These are phyloP conservation scores for Bipolaris bicolor DNA, from an alignment of 2,329 filamentous ascomycete species.

Conservation along the genomic window DNA sequence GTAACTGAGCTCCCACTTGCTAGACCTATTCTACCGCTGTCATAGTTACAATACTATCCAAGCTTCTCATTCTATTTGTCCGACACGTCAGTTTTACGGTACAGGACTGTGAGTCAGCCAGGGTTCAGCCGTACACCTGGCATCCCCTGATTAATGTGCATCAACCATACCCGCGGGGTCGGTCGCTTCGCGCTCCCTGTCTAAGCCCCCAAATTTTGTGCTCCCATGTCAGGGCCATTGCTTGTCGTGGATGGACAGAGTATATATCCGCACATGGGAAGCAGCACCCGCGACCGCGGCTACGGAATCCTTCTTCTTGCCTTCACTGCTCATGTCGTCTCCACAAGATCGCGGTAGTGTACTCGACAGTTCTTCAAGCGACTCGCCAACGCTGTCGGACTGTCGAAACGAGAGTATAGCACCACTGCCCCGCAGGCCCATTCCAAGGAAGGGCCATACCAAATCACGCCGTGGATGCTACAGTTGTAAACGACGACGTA, in stretches of 20 bases:
- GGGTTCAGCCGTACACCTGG: slow-evolving; percentile 32
- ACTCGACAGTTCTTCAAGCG: slow-evolving; percentile 40
- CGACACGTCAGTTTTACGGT: slow-evolving; percentile 23
- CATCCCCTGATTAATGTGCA: slow-evolving; percentile 32
- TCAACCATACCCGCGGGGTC: slow-evolving; percentile 26
- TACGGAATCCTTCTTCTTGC: slow-evolving; percentile 22
- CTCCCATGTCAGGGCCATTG: slow-evolving; percentile 19
- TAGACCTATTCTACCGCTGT: slow-evolving; percentile 17
- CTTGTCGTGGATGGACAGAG: slow-evolving; percentile 18
- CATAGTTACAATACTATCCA: slow-evolving; percentile 15
- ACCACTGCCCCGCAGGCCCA: slow-evolving; percentile 42
- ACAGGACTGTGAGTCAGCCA: slow-evolving; percentile 41
- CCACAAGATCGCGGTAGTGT: slow-evolving; percentile 24
- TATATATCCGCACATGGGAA: slow-evolving; percentile 40
- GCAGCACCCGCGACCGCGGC: slow-evolving; percentile 23
- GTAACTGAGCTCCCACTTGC: slow-evolving; percentile 23
- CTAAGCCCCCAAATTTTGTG: slow-evolving; percentile 3
- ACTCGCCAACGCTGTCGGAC: slow-evolving; percentile 38
- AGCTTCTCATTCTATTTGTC: slow-evolving; percentile 26
- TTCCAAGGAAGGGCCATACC: slow-evolving; percentile 64
- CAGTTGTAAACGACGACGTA: slow-evolving; percentile 70
- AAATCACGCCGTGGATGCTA: slow-evolving; percentile 71
- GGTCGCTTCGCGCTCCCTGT: slow-evolving; percentile 29
- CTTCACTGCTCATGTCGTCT: slow-evolving; percentile 29
- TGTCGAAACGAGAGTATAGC: slow-evolving; percentile 25